Conservation (phyloP, 345 rosid genomes). For the Cardamine resedifolia region DNA sequence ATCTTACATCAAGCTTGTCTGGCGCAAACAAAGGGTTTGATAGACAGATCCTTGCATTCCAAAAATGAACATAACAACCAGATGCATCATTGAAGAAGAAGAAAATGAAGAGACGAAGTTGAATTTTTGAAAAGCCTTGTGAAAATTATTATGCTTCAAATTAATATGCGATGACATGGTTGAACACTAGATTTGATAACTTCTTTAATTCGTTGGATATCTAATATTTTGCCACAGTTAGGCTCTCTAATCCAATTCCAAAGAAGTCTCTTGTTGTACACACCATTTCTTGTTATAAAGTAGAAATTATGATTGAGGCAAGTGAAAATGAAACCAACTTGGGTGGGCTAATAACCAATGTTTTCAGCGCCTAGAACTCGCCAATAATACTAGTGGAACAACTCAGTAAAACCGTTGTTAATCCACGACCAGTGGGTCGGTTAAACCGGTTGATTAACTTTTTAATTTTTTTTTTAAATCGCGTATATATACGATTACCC, state of each 20-base stretch:
- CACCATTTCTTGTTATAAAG: background rate
- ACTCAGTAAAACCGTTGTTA: too few relatives aligned
- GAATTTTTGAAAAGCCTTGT: background rate
- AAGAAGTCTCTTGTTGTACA: background rate
- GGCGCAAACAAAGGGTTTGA: conserved; percentile 72
- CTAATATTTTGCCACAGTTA: conserved; percentile 11
- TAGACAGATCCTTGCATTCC: conserved; percentile 74
- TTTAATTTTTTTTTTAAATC: too few relatives aligned
- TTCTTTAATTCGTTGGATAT: background rate
- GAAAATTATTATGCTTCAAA: background rate
- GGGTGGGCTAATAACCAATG: too few relatives aligned
- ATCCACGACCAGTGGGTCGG: too few relatives aligned
- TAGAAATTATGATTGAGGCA: background rate
- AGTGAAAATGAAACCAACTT: background rate
- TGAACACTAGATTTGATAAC: background rate
- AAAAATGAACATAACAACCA: conserved; percentile 49
- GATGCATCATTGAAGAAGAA: conserved; percentile 6
- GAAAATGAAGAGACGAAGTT: background rate
- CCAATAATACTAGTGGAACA: too few relatives aligned
- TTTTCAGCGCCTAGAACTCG: too few relatives aligned
- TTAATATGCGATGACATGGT: conserved; percentile 1
- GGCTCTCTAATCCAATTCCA: background rate
- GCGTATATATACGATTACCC: too few relatives aligned
- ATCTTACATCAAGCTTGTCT: conserved; percentile 60
- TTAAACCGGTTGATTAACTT: too few relatives aligned